Conservation (phyloP, 1,284 basidiomycete species). For the Puccinia coronata region DNA sequence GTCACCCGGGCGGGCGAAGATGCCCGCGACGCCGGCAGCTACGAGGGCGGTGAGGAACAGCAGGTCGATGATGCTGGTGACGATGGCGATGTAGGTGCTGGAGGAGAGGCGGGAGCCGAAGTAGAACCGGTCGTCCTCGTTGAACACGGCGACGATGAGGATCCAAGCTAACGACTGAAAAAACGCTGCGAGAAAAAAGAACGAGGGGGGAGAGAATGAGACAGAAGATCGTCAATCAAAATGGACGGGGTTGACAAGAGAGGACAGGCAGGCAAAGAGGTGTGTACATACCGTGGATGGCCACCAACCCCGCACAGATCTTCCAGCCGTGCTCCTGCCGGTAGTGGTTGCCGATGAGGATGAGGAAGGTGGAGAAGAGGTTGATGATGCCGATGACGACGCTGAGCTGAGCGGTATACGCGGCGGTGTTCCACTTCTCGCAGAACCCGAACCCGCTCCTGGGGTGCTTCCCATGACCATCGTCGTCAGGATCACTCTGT, state of each 20-base stretch:
- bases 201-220: too few relatives aligned
- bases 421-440: slow-evolving; percentile 40
- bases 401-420: slow-evolving; percentile 35
- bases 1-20: background rate
- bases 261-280: background rate
- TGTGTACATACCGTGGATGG: background rate
- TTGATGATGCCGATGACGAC: slow-evolving; percentile 34
- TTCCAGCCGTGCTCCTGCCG: slow-evolving; percentile 39
- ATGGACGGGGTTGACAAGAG: slow-evolving; percentile 26
- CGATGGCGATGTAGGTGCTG: slow-evolving; percentile 14
- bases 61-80: slow-evolving; percentile 3
- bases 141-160: slow-evolving; percentile 27
- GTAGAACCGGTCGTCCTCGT: slow-evolving; percentile 37
- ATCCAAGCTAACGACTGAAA: slow-evolving; percentile 28
- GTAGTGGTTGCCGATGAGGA: slow-evolving; percentile 31
- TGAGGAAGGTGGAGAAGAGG: slow-evolving; percentile 28
- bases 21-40: slow-evolving; percentile 12
- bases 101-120: slow-evolving; percentile 17
- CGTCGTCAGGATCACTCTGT: too few relatives aligned
- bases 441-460: slow-evolving; percentile 42
- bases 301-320: slow-evolving; percentile 24
- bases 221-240: background rate
- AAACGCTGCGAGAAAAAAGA: background rate
- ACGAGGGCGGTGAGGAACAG: slow-evolving; percentile 18
- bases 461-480: too few relatives aligned